Evolutionary conservation across 768 basidiomycete genomes (phyloP), one percentile per base, ranked within the genome.

Genomic region (Sarcodon sp.): DNA sequence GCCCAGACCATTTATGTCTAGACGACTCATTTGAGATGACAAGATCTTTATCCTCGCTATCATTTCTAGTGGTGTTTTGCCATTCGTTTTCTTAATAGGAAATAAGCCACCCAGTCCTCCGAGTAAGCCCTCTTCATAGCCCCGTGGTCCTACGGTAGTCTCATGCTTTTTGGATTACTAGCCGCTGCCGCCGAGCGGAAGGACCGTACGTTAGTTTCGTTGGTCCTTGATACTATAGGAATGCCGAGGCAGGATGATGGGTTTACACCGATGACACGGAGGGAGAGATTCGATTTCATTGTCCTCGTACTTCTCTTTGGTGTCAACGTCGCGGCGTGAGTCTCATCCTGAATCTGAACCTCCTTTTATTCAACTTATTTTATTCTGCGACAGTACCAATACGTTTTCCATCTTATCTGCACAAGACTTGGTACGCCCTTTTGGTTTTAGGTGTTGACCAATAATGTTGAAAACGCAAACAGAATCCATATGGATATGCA

Each of bases 21-120:
- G 32, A 31, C 35, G 36, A 7, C 15, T 18, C 37, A n/a, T 21
- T 31, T 15, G 7, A 15, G 43, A 33, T 16, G 5, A 51, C 18
- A 51, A 87, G 85, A 69, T 88, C 41, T 65, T 89, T 5, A 65
- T 84, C 6, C 70, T 90, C 16, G 87, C 72, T 2, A 79, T 89
- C 50, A 72, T 87, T 12, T 76, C 75, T 13, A 84, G 82, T 1
- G 84, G 65, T 1, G 73, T 71, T 0, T 58, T 68, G 7, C 86
- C 87, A 0, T 66, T 71, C 15, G 66, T 76, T 3, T 66, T 89
- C 43, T 59, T 87, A 18, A 73, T 92, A 18, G 56, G 66, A 1
- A 66, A 67, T 33, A 68, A 71, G 1, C 88, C 88, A 6, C 85
- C 86, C 16, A 79, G 72, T 7, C 88, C 88, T 31, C 88, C 88